phyloP scores from a whole-genome alignment of 2,329 filamentous ascomycete genomes.

The Biscogniauxia sp. region DNA sequence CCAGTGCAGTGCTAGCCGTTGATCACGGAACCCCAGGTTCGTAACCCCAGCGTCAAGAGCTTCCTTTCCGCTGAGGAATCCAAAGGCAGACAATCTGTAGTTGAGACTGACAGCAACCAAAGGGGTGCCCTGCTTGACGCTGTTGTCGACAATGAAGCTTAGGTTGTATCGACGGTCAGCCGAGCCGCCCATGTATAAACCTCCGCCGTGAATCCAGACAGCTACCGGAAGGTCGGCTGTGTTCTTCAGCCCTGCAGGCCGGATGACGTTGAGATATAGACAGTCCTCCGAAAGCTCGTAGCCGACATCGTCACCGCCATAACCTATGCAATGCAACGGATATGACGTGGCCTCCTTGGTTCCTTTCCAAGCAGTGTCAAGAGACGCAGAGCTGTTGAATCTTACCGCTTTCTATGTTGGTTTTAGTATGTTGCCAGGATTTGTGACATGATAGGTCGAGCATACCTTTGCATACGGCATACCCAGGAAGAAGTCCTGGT shows the following conservation, averaged over 20 bases:
- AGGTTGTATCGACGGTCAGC: conserved; percentile 56
- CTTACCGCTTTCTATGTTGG: conserved; percentile 28
- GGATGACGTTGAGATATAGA: conserved; percentile 31
- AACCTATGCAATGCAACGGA: conserved; percentile 42
- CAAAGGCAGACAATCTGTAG: conserved; percentile 46
- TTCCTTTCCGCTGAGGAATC: conserved; percentile 43
- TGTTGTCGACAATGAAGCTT: conserved; percentile 53
- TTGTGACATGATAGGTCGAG: neutral
- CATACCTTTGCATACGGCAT: conserved; percentile 54
- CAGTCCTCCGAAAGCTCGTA: conserved; percentile 29
- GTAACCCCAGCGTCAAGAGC: conserved; percentile 39
- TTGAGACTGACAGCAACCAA: conserved; percentile 49
- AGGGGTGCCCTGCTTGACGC: conserved; percentile 41
- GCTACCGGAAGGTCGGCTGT: conserved; percentile 43
- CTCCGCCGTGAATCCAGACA: conserved; percentile 56
- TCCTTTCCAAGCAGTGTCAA: conserved; percentile 42
- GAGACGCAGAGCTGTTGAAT: conserved; percentile 43
- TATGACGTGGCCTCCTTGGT: conserved; percentile 39
- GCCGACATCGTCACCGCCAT: conserved; percentile 33
- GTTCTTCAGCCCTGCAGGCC: conserved; percentile 19
- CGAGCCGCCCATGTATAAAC: conserved; percentile 26
- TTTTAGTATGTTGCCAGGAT: too few species aligned
- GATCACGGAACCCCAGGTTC: conserved; percentile 47
- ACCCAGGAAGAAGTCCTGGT: conserved; percentile 46
- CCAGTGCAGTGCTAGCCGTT: conserved; percentile 44